A percentile compares a stretch with the other conserved stretches of the same genome.
These are phyloP conservation scores for Wickerhamomyces chambardii DNA, from an alignment of 805 yeast genomes.

Conservation along the genomic window DNA sequence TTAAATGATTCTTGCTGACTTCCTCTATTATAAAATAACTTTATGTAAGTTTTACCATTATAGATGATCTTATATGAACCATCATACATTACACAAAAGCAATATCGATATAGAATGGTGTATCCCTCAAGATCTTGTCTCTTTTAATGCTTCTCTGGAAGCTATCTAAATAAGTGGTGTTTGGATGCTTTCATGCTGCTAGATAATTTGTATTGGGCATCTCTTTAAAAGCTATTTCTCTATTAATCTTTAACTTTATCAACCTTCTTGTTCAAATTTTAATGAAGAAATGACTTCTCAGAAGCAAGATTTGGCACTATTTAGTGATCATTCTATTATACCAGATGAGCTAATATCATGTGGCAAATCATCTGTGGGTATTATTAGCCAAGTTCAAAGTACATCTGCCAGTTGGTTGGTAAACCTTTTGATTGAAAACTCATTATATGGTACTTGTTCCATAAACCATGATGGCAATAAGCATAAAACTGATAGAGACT, in stretches of 20 bases:
- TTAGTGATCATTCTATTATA: conserved; percentile 38
- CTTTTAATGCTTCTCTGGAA: too few species aligned
- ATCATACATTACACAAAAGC: too few species aligned
- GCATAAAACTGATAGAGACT: conserved; percentile 1
- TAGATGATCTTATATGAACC: too few species aligned
- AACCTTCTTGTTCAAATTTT: background rate
- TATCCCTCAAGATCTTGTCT: background rate
- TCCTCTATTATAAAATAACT: too few species aligned
- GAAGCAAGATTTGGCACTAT: conserved; percentile 50
- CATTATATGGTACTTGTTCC: conserved; percentile 15
- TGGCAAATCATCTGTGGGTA: conserved; percentile 15
- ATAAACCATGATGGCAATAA: conserved; percentile 10
- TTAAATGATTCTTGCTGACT: too few species aligned
- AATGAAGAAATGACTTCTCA: conserved; percentile 22
- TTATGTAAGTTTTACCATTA: too few species aligned
- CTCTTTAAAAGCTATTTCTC: too few species aligned
- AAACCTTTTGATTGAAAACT: conserved; percentile 44
- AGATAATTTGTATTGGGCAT: too few species aligned
- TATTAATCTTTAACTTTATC: too few species aligned
- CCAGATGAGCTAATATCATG: conserved; percentile 11
- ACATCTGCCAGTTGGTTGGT: conserved; percentile 61
- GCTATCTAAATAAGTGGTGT: too few species aligned
- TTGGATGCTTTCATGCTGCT: too few species aligned
- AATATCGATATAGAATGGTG: background rate
- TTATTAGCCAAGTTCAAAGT: conserved; percentile 34